Evolutionary conservation across 202 grass and related monocot species (phyloP).

Genomic region (Carex arenaria): DNA sequence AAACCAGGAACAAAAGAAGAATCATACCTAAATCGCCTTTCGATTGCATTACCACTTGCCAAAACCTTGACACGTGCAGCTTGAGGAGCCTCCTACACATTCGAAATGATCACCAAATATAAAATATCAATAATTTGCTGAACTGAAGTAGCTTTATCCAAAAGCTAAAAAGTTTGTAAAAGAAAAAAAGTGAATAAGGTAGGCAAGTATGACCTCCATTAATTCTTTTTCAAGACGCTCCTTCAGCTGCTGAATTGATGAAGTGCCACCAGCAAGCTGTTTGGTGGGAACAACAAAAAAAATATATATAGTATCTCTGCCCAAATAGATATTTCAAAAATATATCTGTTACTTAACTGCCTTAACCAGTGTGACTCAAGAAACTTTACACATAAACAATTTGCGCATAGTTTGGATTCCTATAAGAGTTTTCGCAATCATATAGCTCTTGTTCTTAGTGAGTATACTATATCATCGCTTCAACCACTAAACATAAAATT

Average conservation of each 20-base stretch:
- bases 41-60: conserved; percentile 88
- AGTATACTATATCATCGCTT: not conserved
- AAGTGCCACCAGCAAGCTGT: conserved; percentile 90
- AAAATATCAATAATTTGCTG: not conserved
- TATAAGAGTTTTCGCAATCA: not conserved
- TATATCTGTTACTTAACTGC: not conserved
- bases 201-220: conserved; percentile 54
- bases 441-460: not conserved
- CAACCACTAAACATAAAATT: not conserved
- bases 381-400: not conserved
- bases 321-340: not conserved
- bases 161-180: not conserved
- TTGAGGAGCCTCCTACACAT: conserved; percentile 79
- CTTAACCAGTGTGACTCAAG: not conserved
- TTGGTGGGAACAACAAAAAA: conserved; percentile 16
- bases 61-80: conserved; percentile 93
- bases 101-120: not conserved
- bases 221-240: conserved; percentile 99
- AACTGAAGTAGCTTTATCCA: not conserved
- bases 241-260: conserved; percentile 94
- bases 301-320: not conserved
- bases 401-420: not conserved
- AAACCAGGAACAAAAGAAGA: not conserved
- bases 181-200: not conserved
- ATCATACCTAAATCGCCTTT: conserved; percentile 87